Percentiles rank a stretch among this genome's conserved stretches.
phyloP scores from a whole-genome alignment of 768 basidiomycete genomes.

The Trametes meyenii region DNA sequence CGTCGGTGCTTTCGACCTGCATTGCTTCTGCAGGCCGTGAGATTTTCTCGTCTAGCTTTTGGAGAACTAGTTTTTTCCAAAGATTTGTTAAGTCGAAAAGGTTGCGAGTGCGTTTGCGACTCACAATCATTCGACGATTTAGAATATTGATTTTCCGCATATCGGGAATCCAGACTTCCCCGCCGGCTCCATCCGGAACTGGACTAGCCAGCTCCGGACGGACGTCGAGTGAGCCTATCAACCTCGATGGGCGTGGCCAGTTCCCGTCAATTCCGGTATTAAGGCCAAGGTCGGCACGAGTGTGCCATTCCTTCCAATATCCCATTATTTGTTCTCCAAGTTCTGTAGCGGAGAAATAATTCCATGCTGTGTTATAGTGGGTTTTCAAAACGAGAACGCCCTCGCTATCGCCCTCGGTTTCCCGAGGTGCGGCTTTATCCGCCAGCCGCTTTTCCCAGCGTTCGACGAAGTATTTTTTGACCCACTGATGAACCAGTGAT shows the following conservation, averaged over 20 bases:
- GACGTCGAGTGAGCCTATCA: background rate
- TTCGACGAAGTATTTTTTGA: slow-evolving; percentile 28
- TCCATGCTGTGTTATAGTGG: slow-evolving; percentile 37
- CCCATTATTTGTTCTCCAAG: slow-evolving; percentile 33
- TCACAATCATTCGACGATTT: slow-evolving; percentile 3
- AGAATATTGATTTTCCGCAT: background rate
- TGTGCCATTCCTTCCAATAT: slow-evolving; percentile 27
- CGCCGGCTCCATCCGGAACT: background rate
- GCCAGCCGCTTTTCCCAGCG: slow-evolving; percentile 35
- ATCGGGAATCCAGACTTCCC: background rate
- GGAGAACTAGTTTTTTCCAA: too few species aligned
- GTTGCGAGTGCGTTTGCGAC: too few species aligned
- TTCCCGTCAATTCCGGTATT: background rate
- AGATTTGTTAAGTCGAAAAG: too few species aligned
- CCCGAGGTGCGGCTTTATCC: slow-evolving; percentile 6
- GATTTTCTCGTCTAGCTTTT: too few species aligned
- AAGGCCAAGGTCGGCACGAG: background rate
- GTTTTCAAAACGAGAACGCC: slow-evolving; percentile 38
- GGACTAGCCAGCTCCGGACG: background rate
- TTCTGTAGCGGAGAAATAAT: slow-evolving; percentile 37
- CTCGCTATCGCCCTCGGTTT: background rate
- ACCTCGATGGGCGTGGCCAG: background rate
- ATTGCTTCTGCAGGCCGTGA: too few species aligned
- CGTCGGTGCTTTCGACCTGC: too few species aligned
- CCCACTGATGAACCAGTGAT: slow-evolving; percentile 32